Conservation (phyloP, 192 early-diverging fungal species). For the Hyaloraphidium curvatum region DNA sequence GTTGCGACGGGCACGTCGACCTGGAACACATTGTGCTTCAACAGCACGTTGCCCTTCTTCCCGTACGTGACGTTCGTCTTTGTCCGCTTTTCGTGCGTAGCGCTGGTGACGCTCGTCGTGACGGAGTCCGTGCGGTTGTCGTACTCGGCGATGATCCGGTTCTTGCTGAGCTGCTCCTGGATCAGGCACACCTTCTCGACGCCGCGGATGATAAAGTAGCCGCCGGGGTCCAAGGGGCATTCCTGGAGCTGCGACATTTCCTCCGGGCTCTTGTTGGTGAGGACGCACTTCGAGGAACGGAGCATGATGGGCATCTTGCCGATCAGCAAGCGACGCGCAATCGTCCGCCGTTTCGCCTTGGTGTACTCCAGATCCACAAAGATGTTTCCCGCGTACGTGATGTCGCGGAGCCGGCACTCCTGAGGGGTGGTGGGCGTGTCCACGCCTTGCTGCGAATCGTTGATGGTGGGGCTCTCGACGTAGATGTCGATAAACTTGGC, state of each 20-base stretch:
- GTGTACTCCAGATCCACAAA: slow-evolving; percentile 87
- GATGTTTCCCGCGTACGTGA: slow-evolving; percentile 85
- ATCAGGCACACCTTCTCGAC: slow-evolving; percentile 94
- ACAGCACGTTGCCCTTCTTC: slow-evolving; percentile 19
- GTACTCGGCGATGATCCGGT: slow-evolving; percentile 85
- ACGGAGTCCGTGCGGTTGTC: slow-evolving; percentile 58
- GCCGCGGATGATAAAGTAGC: slow-evolving; percentile 92
- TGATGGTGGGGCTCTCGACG: slow-evolving; percentile 59
- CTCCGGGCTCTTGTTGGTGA: slow-evolving; percentile 52
- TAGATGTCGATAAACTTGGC: slow-evolving; percentile 79
- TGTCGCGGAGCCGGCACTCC: slow-evolving; percentile 88
- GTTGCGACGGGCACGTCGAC: slow-evolving; percentile 75
- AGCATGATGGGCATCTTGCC: slow-evolving; percentile 96
- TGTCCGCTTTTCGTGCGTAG: slow-evolving; percentile 82
- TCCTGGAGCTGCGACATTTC: slow-evolving; percentile 78
- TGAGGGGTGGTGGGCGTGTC: slow-evolving; percentile 69
- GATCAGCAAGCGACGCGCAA: slow-evolving; percentile 59
- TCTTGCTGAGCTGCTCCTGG: slow-evolving; percentile 97
- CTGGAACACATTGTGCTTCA: slow-evolving; percentile 78
- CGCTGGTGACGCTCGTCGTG: slow-evolving; percentile 67
- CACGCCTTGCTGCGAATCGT: slow-evolving; percentile 46
- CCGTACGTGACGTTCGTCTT: slow-evolving; percentile 73
- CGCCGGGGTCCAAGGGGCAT: slow-evolving; percentile 87
- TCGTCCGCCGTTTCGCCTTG: slow-evolving; percentile 59
- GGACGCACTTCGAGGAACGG: slow-evolving; percentile 60